Conservation (phyloP, 257 asterid species). For the Salvia splendens region DNA sequence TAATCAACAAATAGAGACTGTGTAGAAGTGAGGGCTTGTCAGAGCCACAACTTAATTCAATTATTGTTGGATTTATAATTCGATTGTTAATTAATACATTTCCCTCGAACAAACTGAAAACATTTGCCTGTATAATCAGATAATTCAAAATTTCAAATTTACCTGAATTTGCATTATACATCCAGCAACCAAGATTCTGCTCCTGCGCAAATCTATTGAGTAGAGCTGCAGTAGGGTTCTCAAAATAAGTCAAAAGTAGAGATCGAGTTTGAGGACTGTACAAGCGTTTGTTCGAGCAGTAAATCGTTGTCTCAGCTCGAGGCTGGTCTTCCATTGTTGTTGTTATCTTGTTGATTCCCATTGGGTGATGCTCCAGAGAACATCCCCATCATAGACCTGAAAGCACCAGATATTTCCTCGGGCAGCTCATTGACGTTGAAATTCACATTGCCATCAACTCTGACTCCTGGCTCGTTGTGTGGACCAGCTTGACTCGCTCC, state of each 20-base stretch:
- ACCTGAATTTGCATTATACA: not conserved
- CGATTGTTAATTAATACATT: too few species aligned
- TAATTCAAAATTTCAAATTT: too few species aligned
- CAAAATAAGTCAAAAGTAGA: constrained; percentile 12
- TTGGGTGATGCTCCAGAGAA: constrained; percentile 52
- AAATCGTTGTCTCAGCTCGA: constrained; percentile 35
- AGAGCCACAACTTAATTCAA: too few species aligned
- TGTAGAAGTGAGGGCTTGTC: too few species aligned
- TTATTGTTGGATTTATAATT: too few species aligned
- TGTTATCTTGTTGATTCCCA: constrained; percentile 44
- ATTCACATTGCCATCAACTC: constrained; percentile 47
- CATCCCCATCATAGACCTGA: constrained; percentile 79
- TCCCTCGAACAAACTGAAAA: too few species aligned
- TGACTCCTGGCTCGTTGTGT: constrained; percentile 41
- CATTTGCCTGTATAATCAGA: too few species aligned
- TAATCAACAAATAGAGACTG: too few species aligned
- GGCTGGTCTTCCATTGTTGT: constrained; percentile 45
- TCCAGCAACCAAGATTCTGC: not conserved
- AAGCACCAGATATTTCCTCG: constrained; percentile 63
- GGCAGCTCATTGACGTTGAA: constrained; percentile 51
- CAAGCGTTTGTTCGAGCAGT: not conserved
- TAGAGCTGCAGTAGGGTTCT: constrained; percentile 10
- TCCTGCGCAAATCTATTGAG: not conserved
- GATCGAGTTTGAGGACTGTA: constrained; percentile 23
- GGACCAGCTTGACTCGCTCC: constrained; percentile 33